A percentile compares a stretch with the other conserved stretches of the same genome.
Evolutionary conservation across 176 grass and related monocot species (phyloP).

Genomic region (Eragrostis nindensis): DNA sequence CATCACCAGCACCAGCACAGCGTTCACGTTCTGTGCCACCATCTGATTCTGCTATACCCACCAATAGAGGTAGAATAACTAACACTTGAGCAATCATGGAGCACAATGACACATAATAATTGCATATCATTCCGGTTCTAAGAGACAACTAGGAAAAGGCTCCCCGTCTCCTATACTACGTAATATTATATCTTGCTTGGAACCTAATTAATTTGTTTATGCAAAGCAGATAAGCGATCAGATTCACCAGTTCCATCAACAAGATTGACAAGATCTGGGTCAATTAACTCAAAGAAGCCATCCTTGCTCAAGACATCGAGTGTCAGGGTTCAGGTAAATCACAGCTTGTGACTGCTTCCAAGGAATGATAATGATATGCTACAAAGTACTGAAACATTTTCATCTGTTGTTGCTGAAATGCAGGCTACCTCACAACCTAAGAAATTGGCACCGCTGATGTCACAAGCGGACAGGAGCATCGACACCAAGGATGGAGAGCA

Average conservation of each 20-base stretch:
- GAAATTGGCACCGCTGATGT: conserved; percentile 63
- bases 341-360: conserved; percentile 5
- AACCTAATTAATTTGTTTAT: neutral
- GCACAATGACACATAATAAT: neutral
- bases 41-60: conserved; percentile 43
- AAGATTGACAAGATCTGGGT: conserved; percentile 60
- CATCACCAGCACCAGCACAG: conserved; percentile 59
- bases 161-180: neutral
- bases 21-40: conserved; percentile 20
- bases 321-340: conserved; percentile 75
- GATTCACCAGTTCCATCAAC: conserved; percentile 43
- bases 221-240: conserved; percentile 64
- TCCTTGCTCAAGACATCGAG: conserved; percentile 83
- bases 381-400: neutral
- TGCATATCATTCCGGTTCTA: neutral
- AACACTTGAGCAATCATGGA: neutral
- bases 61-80: conserved; percentile 40
- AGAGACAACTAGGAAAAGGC: neutral
- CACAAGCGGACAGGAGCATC: conserved; percentile 61
- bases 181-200: neutral
- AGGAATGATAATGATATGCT: conserved; percentile 9
- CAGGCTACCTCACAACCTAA: conserved; percentile 50
- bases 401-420: conserved; percentile 19
- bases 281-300: conserved; percentile 60
- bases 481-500: conserved; percentile 64